These are phyloP conservation scores for Sporothrix variecibatus DNA, from an alignment of 2,329 filamentous ascomycete species.

Conservation along the genomic window DNA sequence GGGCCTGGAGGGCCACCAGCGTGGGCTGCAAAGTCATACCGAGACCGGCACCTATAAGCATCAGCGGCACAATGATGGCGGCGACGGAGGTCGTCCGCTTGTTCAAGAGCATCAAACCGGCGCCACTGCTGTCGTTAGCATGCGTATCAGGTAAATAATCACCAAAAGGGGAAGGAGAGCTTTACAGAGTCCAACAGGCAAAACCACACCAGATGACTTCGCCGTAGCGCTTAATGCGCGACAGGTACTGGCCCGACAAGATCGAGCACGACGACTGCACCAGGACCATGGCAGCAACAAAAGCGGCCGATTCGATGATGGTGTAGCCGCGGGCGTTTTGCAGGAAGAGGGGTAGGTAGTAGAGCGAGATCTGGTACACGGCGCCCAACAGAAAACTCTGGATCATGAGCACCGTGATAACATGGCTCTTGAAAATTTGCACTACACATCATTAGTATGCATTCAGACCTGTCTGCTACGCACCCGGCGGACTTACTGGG, in stretches of 20 bases:
- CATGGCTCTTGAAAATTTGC: constrained; percentile 27
- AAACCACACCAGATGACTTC: constrained; percentile 39
- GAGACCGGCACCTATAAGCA: constrained; percentile 40
- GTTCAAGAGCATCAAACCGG: constrained; percentile 38
- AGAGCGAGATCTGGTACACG: constrained; percentile 28
- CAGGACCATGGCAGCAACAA: constrained; percentile 38
- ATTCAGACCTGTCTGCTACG: neutral
- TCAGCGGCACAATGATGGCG: constrained; percentile 37
- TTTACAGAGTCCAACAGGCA: constrained; percentile 38
- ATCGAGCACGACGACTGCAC: constrained; percentile 37
- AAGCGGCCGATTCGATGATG: constrained; percentile 36
- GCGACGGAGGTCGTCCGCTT: constrained; percentile 34
- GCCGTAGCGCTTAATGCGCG: constrained; percentile 37
- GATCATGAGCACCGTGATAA: constrained; percentile 24
- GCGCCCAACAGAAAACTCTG: constrained; percentile 31
- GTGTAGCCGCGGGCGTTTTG: constrained; percentile 38
- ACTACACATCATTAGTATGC: neutral
- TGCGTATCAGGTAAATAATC: neutral
- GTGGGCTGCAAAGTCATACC: constrained; percentile 43
- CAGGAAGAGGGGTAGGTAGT: constrained; percentile 37
- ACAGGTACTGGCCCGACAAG: constrained; percentile 38
- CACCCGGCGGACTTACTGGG: constrained; percentile 21
- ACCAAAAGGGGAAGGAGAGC: neutral
- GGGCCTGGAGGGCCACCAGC: constrained; percentile 43
- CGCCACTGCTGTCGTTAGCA: constrained; percentile 31